Evolutionary conservation across 2,329 filamentous ascomycete species (phyloP).

Genomic region (Rosellinia necatrix): DNA sequence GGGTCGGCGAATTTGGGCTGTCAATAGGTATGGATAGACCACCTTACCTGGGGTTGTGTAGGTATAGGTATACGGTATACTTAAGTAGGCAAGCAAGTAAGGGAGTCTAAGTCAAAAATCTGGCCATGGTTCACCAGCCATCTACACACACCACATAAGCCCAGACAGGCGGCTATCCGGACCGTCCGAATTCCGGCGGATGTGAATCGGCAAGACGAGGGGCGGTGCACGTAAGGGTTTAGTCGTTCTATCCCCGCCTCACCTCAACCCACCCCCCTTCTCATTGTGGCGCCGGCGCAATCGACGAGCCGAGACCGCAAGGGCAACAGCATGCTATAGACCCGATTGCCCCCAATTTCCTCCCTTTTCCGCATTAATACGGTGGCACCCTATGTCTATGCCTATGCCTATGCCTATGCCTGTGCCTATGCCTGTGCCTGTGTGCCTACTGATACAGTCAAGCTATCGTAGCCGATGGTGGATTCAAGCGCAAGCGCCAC

Average conservation of each 20-base stretch:
- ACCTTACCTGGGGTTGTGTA: too few species aligned
- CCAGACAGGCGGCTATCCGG: conserved; percentile 27
- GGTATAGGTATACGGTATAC: too few species aligned
- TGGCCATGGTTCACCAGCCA: too few species aligned
- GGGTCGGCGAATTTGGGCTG: not conserved
- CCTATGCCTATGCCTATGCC: too few species aligned
- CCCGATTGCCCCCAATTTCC: conserved; percentile 7
- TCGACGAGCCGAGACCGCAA: conserved; percentile 20
- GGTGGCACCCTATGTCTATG: too few species aligned
- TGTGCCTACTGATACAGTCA: too few species aligned
- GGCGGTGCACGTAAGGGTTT: conserved; percentile 24
- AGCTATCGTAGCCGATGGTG: too few species aligned
- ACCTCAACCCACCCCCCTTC: too few species aligned
- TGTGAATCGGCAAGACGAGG: conserved; percentile 4
- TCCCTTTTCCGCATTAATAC: not conserved
- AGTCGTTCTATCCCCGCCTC: conserved; percentile 18
- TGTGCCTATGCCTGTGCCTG: too few species aligned
- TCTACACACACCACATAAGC: not conserved
- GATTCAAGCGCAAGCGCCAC: conserved; percentile 38
- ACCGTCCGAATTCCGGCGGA: conserved; percentile 15
- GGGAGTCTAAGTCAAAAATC: too few species aligned
- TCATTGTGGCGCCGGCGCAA: conserved; percentile 30
- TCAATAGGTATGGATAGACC: too few species aligned
- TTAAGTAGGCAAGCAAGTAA: not conserved
- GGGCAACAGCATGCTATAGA: too few species aligned